These are phyloP conservation scores for Candida boidinii DNA, from an alignment of 805 yeast species.

Conservation along the genomic window DNA sequence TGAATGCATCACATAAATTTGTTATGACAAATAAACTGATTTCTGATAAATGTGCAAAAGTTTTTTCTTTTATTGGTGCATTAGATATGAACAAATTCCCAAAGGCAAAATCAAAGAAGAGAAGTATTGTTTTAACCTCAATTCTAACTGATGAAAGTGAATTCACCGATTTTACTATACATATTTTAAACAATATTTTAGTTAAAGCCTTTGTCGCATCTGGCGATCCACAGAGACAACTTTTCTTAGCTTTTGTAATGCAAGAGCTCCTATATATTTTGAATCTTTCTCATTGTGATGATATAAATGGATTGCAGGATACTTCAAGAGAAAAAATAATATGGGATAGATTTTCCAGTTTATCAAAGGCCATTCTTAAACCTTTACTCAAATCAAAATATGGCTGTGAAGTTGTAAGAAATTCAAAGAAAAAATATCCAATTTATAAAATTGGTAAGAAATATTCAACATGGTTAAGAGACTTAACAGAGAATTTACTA, in stretches of 20 bases:
- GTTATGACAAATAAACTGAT: constrained; percentile 38
- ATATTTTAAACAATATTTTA: constrained; percentile 59
- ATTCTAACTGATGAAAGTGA: constrained; percentile 60
- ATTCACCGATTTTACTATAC: constrained; percentile 51
- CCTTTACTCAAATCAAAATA: constrained; percentile 74
- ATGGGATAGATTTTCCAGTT: constrained; percentile 58
- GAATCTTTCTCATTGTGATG: constrained; percentile 28
- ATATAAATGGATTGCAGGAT: constrained; percentile 12
- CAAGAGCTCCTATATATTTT: constrained; percentile 73
- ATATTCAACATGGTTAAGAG: constrained; percentile 65
- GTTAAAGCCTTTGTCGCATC: constrained; percentile 87
- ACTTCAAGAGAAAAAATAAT: constrained; percentile 26
- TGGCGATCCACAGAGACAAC: constrained; percentile 76
- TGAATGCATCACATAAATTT: constrained; percentile 51
- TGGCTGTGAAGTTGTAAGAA: constrained; percentile 39
- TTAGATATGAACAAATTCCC: constrained; percentile 55
- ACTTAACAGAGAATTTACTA: constrained; percentile 59
- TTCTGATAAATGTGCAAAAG: constrained; percentile 53
- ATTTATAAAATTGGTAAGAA: constrained; percentile 46
- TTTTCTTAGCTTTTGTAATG: constrained; percentile 79
- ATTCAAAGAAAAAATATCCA: constrained; percentile 50
- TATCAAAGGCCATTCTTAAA: constrained; percentile 61
- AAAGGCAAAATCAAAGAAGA: constrained; percentile 28
- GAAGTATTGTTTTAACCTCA: constrained; percentile 37
- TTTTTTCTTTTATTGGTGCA: constrained; percentile 71